Evolutionary conservation across 2,329 filamentous ascomycete genomes (phyloP).

Genomic region (Colletotrichum nymphaeae): DNA sequence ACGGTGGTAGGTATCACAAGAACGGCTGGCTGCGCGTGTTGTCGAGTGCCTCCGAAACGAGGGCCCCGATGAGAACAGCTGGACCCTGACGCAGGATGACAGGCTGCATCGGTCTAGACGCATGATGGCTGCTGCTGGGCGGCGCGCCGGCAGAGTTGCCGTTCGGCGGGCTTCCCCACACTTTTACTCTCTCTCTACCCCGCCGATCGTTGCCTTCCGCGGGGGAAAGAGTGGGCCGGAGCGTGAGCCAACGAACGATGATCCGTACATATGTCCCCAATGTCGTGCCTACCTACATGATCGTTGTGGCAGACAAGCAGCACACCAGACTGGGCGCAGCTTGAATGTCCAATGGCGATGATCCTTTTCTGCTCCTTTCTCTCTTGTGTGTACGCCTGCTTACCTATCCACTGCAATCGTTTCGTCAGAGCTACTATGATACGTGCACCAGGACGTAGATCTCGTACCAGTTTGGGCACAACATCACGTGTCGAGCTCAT

Average conservation of each 20-base stretch:
- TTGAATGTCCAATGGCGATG: background rate
- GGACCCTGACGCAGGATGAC: background rate
- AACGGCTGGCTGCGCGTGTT: background rate
- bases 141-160: constrained; percentile 9
- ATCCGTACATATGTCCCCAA: constrained; percentile 13
- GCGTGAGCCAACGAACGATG: constrained; percentile 9
- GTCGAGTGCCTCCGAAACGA: background rate
- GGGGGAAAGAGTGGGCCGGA: background rate
- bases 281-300: background rate
- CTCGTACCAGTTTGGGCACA: background rate
- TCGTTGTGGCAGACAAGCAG: background rate
- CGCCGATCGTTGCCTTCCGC: constrained; percentile 17
- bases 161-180: constrained; percentile 12
- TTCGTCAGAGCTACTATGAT: background rate
- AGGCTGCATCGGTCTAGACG: background rate
- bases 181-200: background rate
- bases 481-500: constrained; percentile 22
- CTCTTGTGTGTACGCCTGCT: background rate
- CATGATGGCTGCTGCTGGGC: background rate
- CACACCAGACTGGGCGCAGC: background rate
- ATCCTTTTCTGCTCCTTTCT: background rate
- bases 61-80: background rate
- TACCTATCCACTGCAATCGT: background rate
- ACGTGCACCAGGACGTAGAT: background rate
- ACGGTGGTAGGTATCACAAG: background rate